Conservation (phyloP, 1,139 yeast genomes). For the Zygoascus hellenicus region DNA sequence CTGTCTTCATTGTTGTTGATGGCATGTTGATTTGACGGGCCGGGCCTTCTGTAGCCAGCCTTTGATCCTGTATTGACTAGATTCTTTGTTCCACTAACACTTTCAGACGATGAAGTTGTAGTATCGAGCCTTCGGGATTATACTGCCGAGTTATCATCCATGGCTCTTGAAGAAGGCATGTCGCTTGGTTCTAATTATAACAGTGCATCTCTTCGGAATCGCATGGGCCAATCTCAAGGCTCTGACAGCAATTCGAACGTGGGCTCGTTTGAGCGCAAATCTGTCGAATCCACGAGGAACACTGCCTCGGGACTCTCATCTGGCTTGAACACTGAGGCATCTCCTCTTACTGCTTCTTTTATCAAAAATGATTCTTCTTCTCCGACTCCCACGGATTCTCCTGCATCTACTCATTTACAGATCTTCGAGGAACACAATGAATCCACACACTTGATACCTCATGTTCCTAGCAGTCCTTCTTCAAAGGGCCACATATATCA, state of each 20-base stretch:
- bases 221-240: background rate
- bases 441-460: background rate
- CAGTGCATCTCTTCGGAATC: background rate
- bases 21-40: too few species aligned
- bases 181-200: slow-evolving; percentile 4
- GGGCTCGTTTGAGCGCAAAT: background rate
- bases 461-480: background rate
- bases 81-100: background rate
- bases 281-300: background rate
- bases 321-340: slow-evolving; percentile 2
- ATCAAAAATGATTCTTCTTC: slow-evolving; percentile 7
- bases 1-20: background rate
- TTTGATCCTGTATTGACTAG: background rate
- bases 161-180: slow-evolving; percentile 46
- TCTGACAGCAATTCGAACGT: background rate
- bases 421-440: slow-evolving; percentile 1
- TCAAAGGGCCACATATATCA: slow-evolving; percentile 7
- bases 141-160: slow-evolving; percentile 55
- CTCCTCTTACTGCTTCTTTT: slow-evolving; percentile 9
- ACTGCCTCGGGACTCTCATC: background rate
- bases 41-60: too few species aligned
- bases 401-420: background rate
- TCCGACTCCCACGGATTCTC: background rate
- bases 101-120: slow-evolving; percentile 5
- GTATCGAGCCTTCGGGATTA: slow-evolving; percentile 50